A percentile compares a stretch with the other conserved stretches of the same genome.
These are phyloP conservation scores for Phialocephala sp. DNA, from an alignment of 2,329 filamentous ascomycete genomes.

Conservation along the genomic window DNA sequence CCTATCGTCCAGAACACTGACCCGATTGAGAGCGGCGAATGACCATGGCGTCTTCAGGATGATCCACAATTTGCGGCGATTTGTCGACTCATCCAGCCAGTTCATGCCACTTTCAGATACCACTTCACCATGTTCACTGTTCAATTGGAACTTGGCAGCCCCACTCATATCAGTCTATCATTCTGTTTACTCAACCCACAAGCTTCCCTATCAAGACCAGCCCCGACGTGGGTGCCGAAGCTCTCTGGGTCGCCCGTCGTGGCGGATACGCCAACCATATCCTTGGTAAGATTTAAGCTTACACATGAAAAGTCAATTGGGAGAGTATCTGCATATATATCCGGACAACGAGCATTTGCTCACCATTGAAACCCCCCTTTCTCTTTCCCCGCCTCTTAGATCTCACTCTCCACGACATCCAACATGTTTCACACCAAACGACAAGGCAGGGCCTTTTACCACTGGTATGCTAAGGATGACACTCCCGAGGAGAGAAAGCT, in stretches of 20 bases:
- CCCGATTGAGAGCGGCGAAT: neutral
- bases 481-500: conserved; percentile 55
- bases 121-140: neutral
- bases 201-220: neutral
- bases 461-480: conserved; percentile 57
- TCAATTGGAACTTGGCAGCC: neutral
- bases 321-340: neutral
- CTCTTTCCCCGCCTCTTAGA: too few relatives aligned
- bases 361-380: too few relatives aligned
- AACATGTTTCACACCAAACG: conserved; percentile 29
- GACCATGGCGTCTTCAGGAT: neutral
- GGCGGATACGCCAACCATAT: neutral
- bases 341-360: neutral
- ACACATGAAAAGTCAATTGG: neutral
- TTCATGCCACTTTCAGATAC: too few relatives aligned
- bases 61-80: neutral
- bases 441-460: conserved; percentile 35
- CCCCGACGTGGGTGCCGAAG: neutral
- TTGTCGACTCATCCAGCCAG: neutral
- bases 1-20: neutral
- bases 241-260: neutral
- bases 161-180: neutral
- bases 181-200: neutral
- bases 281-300: neutral
- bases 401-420: neutral